Conservation (phyloP, 805 yeast genomes). For the Candida odintsovae region DNA sequence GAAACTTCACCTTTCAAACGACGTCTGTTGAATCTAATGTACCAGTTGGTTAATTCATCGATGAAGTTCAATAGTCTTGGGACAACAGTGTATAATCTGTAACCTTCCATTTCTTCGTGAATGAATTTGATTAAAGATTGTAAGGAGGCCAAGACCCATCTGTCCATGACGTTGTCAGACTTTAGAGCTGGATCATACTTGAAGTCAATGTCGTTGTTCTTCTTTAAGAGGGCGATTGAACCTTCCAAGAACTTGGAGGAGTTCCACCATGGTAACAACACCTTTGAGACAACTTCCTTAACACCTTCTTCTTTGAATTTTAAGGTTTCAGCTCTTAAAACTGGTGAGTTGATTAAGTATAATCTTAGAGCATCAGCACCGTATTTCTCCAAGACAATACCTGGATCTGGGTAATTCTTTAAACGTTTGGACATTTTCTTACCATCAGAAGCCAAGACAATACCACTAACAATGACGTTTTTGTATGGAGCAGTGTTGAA, state of each 20-base stretch:
- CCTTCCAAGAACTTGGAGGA: conserved; percentile 95
- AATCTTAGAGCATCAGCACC: conserved; percentile 98
- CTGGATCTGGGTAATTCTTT: conserved; percentile 97
- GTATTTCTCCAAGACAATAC: conserved; percentile 68
- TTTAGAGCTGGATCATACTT: conserved; percentile 57
- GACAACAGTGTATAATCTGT: conserved; percentile 92
- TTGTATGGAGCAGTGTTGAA: conserved; percentile 90
- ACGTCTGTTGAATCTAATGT: conserved; percentile 95
- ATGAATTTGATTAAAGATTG: conserved; percentile 85
- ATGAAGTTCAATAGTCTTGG: conserved; percentile 84
- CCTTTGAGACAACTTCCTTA: conserved; percentile 94
- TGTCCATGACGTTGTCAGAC: conserved; percentile 92
- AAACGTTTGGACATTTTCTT: conserved; percentile 98
- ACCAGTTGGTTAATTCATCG: conserved; percentile 97
- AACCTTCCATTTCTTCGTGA: conserved; percentile 83
- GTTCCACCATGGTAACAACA: conserved; percentile 97
- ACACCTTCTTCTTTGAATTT: conserved; percentile 99
- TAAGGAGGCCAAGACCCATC: conserved; percentile 94
- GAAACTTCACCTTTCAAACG: conserved; percentile 96
- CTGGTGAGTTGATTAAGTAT: conserved; percentile 96
- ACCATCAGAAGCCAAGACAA: conserved; percentile 96
- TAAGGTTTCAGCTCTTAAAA: conserved; percentile 91
- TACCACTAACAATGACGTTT: conserved; percentile 94
- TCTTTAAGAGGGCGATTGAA: conserved; percentile 79
- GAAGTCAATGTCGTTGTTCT: conserved; percentile 66